phyloP scores from a whole-genome alignment of 1,139 yeast species.

The Entelexis sorbosivorans region DNA sequence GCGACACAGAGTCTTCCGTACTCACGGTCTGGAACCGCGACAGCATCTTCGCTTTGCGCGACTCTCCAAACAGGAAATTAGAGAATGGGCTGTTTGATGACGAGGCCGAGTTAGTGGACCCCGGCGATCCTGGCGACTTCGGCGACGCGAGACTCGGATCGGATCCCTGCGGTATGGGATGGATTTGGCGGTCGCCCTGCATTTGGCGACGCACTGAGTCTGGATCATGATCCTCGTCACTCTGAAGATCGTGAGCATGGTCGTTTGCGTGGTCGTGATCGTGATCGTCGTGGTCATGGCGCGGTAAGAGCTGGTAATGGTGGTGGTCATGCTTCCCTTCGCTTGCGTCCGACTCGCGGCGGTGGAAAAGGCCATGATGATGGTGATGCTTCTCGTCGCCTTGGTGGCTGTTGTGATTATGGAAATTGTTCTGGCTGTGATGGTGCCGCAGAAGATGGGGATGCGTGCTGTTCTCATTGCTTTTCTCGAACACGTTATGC shows the following conservation, averaged over 20 bases:
- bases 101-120: background rate
- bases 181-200: background rate
- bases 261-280: background rate
- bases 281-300: too few relatives aligned
- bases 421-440: background rate
- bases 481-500: constrained; percentile 21
- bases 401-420: background rate
- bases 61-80: constrained; percentile 13
- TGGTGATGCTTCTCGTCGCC: background rate
- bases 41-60: constrained; percentile 6
- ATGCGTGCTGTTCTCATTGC: constrained; percentile 1
- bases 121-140: background rate
- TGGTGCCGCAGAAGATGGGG: constrained; percentile 3
- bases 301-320: too few relatives aligned
- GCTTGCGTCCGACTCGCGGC: background rate
- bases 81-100: constrained; percentile 1
- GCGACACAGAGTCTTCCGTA: constrained; percentile 18
- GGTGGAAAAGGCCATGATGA: background rate
- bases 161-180: background rate
- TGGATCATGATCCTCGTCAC: background rate
- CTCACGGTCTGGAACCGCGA: constrained; percentile 17
- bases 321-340: background rate
- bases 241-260: too few relatives aligned
- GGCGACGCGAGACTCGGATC: background rate
- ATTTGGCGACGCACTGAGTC: background rate